Evolutionary conservation across 1,284 basidiomycete genomes (phyloP).

Genomic region (Sanghuangporus baumii): DNA sequence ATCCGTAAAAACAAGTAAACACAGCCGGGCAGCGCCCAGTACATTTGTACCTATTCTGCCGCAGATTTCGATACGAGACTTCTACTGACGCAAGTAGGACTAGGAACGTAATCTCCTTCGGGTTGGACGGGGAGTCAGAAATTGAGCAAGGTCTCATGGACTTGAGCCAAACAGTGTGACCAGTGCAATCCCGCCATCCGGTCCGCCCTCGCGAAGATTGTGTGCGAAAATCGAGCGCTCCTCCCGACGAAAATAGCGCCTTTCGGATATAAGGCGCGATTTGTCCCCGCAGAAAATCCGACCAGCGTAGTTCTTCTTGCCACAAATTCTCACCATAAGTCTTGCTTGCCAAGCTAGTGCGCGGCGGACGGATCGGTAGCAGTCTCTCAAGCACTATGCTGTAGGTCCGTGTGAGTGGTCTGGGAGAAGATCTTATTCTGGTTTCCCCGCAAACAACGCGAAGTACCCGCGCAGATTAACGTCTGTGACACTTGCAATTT

Average conservation of each 20-base stretch:
- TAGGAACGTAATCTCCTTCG: neutral
- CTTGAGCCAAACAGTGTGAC: neutral
- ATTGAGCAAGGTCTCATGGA: neutral
- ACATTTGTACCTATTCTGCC: neutral
- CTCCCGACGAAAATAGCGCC: neutral
- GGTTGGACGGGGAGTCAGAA: neutral
- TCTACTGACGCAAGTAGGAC: neutral
- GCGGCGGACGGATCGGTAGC: neutral
- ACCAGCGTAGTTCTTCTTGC: neutral
- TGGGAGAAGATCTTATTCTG: neutral
- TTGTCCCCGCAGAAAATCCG: conserved; percentile 9
- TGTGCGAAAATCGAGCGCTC: neutral
- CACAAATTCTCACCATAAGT: neutral
- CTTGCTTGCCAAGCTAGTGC: neutral
- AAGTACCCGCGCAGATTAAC: conserved; percentile 17
- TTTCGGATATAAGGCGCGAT: neutral
- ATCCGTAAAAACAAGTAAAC: neutral
- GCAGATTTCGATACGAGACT: neutral
- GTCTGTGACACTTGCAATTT: neutral
- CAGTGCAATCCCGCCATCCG: neutral
- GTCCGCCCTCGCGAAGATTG: neutral
- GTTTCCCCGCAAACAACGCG: conserved; percentile 13
- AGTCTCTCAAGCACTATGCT: neutral
- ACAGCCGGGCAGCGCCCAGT: neutral
- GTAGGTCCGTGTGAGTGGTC: neutral